phyloP scores from a whole-genome alignment of 441 rosid species.

The Populus trichocarpa region DNA sequence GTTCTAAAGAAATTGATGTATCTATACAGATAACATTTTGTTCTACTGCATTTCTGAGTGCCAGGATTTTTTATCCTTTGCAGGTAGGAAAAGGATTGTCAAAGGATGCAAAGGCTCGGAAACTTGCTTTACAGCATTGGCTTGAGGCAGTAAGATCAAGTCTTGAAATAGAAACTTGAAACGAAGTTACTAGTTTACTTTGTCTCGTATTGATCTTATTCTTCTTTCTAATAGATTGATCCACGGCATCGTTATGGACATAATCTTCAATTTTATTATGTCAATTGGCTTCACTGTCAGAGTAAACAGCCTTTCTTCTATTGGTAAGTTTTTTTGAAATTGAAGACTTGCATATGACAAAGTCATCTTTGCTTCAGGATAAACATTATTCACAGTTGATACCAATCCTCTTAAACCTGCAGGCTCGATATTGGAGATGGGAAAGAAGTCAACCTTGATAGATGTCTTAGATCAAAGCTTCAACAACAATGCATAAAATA shows the following conservation, averaged over 20 bases:
- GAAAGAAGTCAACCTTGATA: slow-evolving; percentile 73
- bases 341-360: background rate
- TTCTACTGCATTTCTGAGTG: background rate
- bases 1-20: background rate
- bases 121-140: slow-evolving; percentile 98
- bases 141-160: slow-evolving; percentile 79
- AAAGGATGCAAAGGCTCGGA: slow-evolving; percentile 76
- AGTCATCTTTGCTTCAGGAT: background rate
- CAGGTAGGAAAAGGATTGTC: slow-evolving; percentile 86
- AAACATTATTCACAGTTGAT: background rate
- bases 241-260: slow-evolving; percentile 98
- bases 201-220: slow-evolving; percentile 10
- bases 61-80: background rate
- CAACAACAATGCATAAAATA: slow-evolving; percentile 93
- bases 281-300: slow-evolving; percentile 81
- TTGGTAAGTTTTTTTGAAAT: slow-evolving; percentile 47
- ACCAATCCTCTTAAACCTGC: slow-evolving; percentile 18
- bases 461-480: slow-evolving; percentile 69
- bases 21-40: background rate
- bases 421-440: slow-evolving; percentile 99
- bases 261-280: slow-evolving; percentile 83
- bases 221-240: slow-evolving; percentile 58
- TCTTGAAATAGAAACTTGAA: background rate
- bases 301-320: slow-evolving; percentile 93
- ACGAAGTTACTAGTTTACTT: background rate